Evolutionary conservation across 192 early-diverging fungal species (phyloP).

Genomic region (Coemansia sp.): DNA sequence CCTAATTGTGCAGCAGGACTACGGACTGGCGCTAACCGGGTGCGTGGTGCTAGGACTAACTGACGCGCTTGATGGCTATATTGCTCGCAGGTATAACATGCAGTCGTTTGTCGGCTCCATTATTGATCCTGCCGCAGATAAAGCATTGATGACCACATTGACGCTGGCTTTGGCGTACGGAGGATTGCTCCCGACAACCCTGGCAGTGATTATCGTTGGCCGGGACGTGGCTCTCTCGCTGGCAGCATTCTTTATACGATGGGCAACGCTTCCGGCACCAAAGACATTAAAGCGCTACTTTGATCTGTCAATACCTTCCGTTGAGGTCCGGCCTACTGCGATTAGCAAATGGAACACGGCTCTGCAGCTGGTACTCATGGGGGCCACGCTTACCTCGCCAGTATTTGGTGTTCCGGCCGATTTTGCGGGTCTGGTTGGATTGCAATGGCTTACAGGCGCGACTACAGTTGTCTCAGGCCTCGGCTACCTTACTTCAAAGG

Average conservation of each 20-base stretch:
- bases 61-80: constrained; percentile 84
- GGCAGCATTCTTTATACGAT: constrained; percentile 78
- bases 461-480: constrained; percentile 81
- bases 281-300: constrained; percentile 82
- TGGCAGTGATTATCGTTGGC: constrained; percentile 80
- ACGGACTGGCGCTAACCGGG: constrained; percentile 63
- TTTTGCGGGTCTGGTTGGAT: constrained; percentile 45
- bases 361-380: constrained; percentile 80
- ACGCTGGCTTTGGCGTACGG: constrained; percentile 71
- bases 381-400: constrained; percentile 65
- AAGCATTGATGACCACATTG: constrained; percentile 85
- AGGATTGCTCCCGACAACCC: constrained; percentile 64
- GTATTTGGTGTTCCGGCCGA: constrained; percentile 63
- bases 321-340: constrained; percentile 82
- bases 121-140: constrained; percentile 92
- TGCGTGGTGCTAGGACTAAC: constrained; percentile 82
- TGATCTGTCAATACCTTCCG: constrained; percentile 84
- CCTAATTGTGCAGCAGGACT: constrained; percentile 72
- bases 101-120: constrained; percentile 82
- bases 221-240: constrained; percentile 78
- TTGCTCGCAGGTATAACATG: constrained; percentile 84
- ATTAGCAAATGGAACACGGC: constrained; percentile 91
- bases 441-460: constrained; percentile 58
- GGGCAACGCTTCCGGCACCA: constrained; percentile 79
- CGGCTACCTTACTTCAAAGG: constrained; percentile 68